A percentile compares a stretch with the other conserved stretches of the same genome.
Conservation (phyloP, 1,284 basidiomycete species). For the Cryptococcus jaspeensis region DNA sequence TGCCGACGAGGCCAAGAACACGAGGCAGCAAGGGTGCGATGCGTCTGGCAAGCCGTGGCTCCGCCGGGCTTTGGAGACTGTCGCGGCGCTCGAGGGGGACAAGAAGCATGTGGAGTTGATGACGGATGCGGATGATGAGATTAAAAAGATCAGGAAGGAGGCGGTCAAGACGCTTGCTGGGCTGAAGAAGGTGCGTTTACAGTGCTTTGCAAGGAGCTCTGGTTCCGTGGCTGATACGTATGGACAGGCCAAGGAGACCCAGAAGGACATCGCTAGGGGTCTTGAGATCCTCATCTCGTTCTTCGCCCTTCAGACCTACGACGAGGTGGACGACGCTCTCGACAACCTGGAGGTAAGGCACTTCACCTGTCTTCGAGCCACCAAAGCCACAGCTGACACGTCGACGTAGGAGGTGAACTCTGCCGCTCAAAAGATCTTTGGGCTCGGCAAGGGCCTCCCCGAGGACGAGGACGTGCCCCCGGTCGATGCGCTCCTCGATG, state of each 20-base stretch:
- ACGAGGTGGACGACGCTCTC: constrained; percentile 59
- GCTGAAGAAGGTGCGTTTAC: constrained; percentile 51
- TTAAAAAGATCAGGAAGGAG: constrained; percentile 55
- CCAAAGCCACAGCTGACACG: constrained; percentile 1
- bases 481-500: constrained; percentile 82
- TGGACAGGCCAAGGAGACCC: constrained; percentile 46
- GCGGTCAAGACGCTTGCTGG: constrained; percentile 56
- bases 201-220: background rate
- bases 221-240: background rate
- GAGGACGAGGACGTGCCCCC: constrained; percentile 57
- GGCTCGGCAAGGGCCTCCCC: constrained; percentile 31
- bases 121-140: constrained; percentile 62
- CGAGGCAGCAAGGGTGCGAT: constrained; percentile 62
- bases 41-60: constrained; percentile 79
- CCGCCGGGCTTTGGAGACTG: constrained; percentile 63
- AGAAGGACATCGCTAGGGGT: constrained; percentile 59
- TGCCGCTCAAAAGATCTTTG: constrained; percentile 32
- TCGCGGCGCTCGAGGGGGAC: constrained; percentile 64
- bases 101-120: constrained; percentile 65
- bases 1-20: constrained; percentile 54
- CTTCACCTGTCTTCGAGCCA: too few relatives aligned
- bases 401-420: constrained; percentile 25
- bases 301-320: constrained; percentile 68
- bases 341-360: constrained; percentile 68
- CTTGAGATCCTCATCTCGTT: constrained; percentile 69